A percentile compares a stretch with the other conserved stretches of the same genome.
Conservation (phyloP, 345 rosid species). For the Populus pruinosa region DNA sequence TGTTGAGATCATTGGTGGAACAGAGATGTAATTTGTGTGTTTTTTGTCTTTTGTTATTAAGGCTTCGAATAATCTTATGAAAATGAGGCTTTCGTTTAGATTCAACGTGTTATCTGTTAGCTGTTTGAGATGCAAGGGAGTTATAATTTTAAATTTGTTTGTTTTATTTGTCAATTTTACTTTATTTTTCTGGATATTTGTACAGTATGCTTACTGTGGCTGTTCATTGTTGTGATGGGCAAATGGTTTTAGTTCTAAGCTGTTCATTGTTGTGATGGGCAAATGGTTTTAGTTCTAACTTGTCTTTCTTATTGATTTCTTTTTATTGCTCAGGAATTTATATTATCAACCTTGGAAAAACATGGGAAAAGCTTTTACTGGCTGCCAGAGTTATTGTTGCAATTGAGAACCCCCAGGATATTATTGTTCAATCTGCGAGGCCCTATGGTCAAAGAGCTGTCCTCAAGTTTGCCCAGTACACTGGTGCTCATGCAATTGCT, state of each 20-base stretch:
- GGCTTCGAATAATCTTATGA: neutral
- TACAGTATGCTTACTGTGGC: neutral
- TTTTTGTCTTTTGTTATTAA: neutral
- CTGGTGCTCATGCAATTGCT: slow-evolving; percentile 96
- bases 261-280: neutral
- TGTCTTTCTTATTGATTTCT: neutral
- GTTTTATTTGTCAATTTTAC: neutral
- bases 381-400: slow-evolving; percentile 88
- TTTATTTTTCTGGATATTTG: neutral
- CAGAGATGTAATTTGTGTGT: neutral
- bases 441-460: slow-evolving; percentile 99
- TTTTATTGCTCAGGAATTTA: slow-evolving; percentile 53
- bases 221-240: neutral
- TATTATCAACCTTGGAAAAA: slow-evolving; percentile 84
- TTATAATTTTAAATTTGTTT: neutral
- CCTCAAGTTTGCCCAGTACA: slow-evolving; percentile 83
- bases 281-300: neutral
- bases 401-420: slow-evolving; percentile 84
- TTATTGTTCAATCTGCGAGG: slow-evolving; percentile 94
- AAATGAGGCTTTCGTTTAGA: too few relatives aligned
- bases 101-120: too few relatives aligned
- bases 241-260: neutral
- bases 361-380: slow-evolving; percentile 87
- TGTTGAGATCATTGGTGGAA: neutral
- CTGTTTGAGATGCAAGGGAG: neutral